Evolutionary conservation across 2,329 filamentous ascomycete genomes (phyloP).

Genomic region (Fonsecaea pugnacius): DNA sequence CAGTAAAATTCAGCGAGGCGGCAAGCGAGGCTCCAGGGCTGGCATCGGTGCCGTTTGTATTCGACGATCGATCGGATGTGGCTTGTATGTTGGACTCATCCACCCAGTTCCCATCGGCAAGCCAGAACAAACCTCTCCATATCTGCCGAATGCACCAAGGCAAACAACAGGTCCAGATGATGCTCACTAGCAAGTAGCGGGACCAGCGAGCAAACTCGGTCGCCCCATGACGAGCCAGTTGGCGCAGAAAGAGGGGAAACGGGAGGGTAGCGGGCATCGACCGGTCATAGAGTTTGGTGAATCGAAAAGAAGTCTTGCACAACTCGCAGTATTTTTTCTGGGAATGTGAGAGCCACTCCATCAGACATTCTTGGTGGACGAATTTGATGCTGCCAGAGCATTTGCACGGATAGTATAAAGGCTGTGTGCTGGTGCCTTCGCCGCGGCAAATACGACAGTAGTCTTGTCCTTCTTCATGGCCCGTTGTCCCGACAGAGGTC

Average conservation of each 20-base stretch:
- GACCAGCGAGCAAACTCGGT: conserved; percentile 77
- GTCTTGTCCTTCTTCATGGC: conserved; percentile 60
- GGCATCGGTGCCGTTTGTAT: conserved; percentile 14
- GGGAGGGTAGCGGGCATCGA: conserved; percentile 89
- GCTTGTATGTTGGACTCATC: conserved; percentile 29
- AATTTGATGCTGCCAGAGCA: conserved; percentile 99
- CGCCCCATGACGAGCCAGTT: conserved; percentile 73
- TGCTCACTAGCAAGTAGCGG: conserved; percentile 74
- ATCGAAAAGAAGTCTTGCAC: conserved; percentile 97
- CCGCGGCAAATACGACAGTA: conserved; percentile 98
- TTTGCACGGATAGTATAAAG: conserved; percentile 96
- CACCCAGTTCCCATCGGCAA: conserved; percentile 76
- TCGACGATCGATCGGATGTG: conserved; percentile 10
- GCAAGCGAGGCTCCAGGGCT: conserved; percentile 1
- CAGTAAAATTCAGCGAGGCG: conserved; percentile 13
- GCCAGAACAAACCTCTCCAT: conserved; percentile 94
- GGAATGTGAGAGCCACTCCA: conserved; percentile 98
- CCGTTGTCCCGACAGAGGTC: conserved; percentile 21
- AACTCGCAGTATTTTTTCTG: conserved; percentile 99
- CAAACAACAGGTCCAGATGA: conserved; percentile 86
- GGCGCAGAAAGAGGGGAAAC: conserved; percentile 75
- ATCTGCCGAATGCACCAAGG: conserved; percentile 89
- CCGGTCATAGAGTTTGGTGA: conserved; percentile 95
- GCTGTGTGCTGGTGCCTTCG: conserved; percentile 79
- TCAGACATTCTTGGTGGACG: conserved; percentile 95